phyloP scores from a whole-genome alignment of 2,329 filamentous ascomycete species.

The Calonectria hongkongensis region DNA sequence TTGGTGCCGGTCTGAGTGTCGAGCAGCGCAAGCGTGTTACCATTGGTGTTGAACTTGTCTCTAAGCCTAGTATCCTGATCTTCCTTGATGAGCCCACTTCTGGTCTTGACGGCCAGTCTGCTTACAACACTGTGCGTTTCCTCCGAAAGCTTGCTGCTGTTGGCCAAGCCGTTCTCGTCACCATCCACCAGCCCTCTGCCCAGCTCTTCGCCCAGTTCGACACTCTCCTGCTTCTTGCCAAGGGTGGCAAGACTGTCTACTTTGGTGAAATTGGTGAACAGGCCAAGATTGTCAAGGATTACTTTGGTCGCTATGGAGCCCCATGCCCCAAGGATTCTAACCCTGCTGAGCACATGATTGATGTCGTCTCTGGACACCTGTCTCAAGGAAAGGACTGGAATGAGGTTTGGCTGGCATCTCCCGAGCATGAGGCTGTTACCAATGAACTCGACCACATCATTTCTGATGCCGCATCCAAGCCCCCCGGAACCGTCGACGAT shows the following conservation, averaged over 20 bases:
- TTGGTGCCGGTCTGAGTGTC: constrained; percentile 72
- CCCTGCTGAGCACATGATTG: constrained; percentile 86
- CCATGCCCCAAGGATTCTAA: constrained; percentile 78
- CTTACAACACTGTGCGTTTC: constrained; percentile 79
- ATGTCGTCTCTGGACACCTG: constrained; percentile 71
- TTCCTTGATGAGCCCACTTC: constrained; percentile 79
- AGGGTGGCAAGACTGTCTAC: constrained; percentile 79
- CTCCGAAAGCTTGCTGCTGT: constrained; percentile 78
- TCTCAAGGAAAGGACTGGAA: constrained; percentile 76
- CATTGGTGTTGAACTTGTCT: constrained; percentile 77
- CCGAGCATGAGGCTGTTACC: constrained; percentile 73
- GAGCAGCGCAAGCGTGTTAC: constrained; percentile 74
- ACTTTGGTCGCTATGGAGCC: constrained; percentile 81
- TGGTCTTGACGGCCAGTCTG: constrained; percentile 81
- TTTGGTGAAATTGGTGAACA: constrained; percentile 79
- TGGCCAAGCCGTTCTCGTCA: constrained; percentile 81
- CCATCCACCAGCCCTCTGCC: constrained; percentile 82
- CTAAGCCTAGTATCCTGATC: constrained; percentile 75
- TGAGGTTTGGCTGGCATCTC: constrained; percentile 80
- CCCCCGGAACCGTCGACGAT: constrained; percentile 64
- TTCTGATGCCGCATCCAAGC: constrained; percentile 69
- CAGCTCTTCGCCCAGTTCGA: constrained; percentile 81
- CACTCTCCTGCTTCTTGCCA: constrained; percentile 77
- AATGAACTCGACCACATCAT: constrained; percentile 79
- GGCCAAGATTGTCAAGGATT: constrained; percentile 72